These are phyloP conservation scores for Adansonia digitata DNA, from an alignment of 345 rosid species.

Conservation along the genomic window DNA sequence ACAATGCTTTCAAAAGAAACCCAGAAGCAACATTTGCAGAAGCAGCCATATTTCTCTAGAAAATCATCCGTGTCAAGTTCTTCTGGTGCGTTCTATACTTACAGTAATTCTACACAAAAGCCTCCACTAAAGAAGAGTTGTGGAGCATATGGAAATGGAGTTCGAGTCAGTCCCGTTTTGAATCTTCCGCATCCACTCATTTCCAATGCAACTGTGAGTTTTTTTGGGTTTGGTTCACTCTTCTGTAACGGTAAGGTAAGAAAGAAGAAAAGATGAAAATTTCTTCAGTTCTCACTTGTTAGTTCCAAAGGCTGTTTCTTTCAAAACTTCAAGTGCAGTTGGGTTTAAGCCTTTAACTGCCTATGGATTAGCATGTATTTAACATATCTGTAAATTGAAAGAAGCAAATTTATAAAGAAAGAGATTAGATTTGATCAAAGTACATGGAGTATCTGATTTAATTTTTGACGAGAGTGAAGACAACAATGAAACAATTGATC, in stretches of 20 bases:
- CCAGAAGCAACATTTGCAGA: constrained; percentile 41
- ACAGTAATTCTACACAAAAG: constrained; percentile 30
- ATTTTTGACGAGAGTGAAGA: constrained; percentile 12
- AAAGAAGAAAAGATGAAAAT: constrained; percentile 48
- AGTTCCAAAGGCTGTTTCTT: constrained; percentile 12
- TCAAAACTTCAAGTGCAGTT: constrained; percentile 37
- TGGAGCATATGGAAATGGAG: constrained; percentile 48
- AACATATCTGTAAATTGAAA: constrained; percentile 31
- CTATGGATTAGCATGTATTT: constrained; percentile 5
- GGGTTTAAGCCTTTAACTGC: constrained; percentile 31
- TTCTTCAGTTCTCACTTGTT: constrained; percentile 5
- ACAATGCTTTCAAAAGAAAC: constrained; percentile 33
- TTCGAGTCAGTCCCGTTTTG: constrained; percentile 64
- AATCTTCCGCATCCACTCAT: constrained; percentile 66
- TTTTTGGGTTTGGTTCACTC: constrained; percentile 66
- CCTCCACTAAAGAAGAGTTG: constrained; percentile 48
- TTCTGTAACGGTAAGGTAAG: constrained; percentile 68
- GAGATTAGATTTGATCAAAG: constrained; percentile 21
- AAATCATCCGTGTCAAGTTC: constrained; percentile 35
- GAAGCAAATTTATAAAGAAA: constrained; percentile 7
- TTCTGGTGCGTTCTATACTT: constrained; percentile 27
- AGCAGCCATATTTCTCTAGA: constrained; percentile 46
- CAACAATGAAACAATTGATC: neutral
- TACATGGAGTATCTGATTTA: neutral
- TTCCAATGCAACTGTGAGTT: constrained; percentile 54